Percentiles rank a stretch among this genome's conserved stretches.
Evolutionary conservation across 768 basidiomycete genomes (phyloP).

Genomic region (Xerocomus brunneocitrinus): DNA sequence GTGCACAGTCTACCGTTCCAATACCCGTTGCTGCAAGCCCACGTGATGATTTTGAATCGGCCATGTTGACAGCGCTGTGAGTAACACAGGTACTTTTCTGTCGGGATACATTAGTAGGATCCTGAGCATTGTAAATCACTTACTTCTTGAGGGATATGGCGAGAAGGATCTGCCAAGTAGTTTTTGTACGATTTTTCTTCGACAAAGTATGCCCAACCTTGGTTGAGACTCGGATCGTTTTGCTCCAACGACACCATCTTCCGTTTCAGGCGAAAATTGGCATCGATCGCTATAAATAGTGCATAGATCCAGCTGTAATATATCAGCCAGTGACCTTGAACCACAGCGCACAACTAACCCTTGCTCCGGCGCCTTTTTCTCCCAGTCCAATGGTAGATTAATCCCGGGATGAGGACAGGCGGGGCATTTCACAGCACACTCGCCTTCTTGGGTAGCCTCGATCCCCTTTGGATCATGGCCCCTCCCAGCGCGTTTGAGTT

Average conservation of each 20-base stretch:
- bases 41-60: not conserved
- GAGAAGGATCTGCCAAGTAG: not conserved
- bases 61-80: constrained; percentile 3
- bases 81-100: not conserved
- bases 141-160: too few species aligned
- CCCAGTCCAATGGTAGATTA: not conserved
- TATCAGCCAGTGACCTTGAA: too few species aligned
- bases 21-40: not conserved
- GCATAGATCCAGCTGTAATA: constrained; percentile 16
- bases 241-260: constrained; percentile 9
- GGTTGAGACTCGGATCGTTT: constrained; percentile 16
- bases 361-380: not conserved
- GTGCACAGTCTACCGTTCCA: not conserved
- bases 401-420: constrained; percentile 5
- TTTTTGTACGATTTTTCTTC: constrained; percentile 17
- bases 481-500: not conserved
- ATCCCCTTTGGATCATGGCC: not conserved
- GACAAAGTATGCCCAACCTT: constrained; percentile 14
- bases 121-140: too few species aligned
- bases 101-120: not conserved
- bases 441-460: not conserved
- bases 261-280: constrained; percentile 13
- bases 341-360: not conserved
- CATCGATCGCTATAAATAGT: constrained; percentile 15
- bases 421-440: constrained; percentile 1